A percentile compares a stretch with the other conserved stretches of the same genome.
Conservation (phyloP, 1,284 basidiomycete genomes). For the Irpex rosettiformis region DNA sequence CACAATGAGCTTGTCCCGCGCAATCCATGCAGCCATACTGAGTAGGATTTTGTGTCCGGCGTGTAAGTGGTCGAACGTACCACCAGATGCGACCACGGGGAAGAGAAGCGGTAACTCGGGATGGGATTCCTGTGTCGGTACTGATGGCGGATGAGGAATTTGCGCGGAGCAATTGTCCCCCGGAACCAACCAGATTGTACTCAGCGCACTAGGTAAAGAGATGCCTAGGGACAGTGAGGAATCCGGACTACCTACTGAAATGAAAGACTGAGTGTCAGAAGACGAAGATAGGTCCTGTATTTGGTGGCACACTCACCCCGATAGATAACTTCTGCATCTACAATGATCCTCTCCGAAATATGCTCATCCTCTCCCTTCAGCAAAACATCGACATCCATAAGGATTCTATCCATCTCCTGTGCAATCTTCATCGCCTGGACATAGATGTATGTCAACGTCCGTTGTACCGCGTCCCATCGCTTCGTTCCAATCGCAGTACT, state of each 20-base stretch:
- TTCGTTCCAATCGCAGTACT: conserved; percentile 34
- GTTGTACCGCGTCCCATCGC: conserved; percentile 59
- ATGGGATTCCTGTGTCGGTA: conserved; percentile 11
- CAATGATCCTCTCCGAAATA: conserved; percentile 34
- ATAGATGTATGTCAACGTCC: conserved; percentile 68
- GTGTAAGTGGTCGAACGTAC: conserved; percentile 97
- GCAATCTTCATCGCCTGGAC: conserved; percentile 70
- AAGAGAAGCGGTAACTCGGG: conserved; percentile 23
- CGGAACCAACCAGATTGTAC: conserved; percentile 7
- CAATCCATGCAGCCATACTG: conserved; percentile 85
- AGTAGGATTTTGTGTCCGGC: conserved; percentile 97
- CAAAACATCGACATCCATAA: conserved; percentile 70
- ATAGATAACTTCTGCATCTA: conserved; percentile 24
- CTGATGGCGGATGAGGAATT: conserved; percentile 3
- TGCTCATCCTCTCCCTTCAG: conserved; percentile 46
- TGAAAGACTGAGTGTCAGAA: background rate
- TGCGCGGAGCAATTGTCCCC: conserved; percentile 9
- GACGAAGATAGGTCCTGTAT: background rate
- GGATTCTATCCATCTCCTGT: conserved; percentile 59
- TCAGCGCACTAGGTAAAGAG: background rate
- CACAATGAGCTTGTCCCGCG: conserved; percentile 78
- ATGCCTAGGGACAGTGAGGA: background rate
- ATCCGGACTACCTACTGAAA: conserved; percentile 2
- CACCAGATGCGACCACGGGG: conserved; percentile 57
- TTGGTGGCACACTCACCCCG: conserved; percentile 18